A percentile compares a stretch with the other conserved stretches of the same genome.
Evolutionary conservation across 106 monocot species (phyloP).

Genomic region (Amphibolis antarctica): DNA sequence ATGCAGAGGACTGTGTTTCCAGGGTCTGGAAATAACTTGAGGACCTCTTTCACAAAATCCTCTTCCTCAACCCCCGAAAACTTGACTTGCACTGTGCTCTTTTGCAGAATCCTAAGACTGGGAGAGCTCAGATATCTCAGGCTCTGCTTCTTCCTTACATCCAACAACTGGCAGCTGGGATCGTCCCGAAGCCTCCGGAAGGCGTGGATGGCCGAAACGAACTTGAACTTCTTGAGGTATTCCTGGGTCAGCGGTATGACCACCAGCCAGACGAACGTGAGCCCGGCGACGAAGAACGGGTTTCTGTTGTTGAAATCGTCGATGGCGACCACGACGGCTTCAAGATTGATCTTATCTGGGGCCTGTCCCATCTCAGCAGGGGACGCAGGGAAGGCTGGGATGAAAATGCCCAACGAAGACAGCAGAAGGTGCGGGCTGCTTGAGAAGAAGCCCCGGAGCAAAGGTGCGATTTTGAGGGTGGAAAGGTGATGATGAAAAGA

Average conservation of each 20-base stretch:
- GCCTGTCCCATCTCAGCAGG: slow-evolving; percentile 32
- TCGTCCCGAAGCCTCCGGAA: slow-evolving; percentile 64
- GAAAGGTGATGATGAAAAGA: neutral
- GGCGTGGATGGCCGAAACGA: slow-evolving; percentile 48
- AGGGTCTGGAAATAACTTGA: slow-evolving; percentile 47
- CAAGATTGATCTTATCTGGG: slow-evolving; percentile 58
- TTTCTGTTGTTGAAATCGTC: slow-evolving; percentile 80
- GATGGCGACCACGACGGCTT: slow-evolving; percentile 42
- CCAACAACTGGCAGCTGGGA: slow-evolving; percentile 58
- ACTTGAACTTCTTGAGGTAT: slow-evolving; percentile 76
- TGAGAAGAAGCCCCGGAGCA: neutral
- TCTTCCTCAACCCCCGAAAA: slow-evolving; percentile 59
- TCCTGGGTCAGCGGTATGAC: slow-evolving; percentile 57
- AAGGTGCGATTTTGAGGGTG: neutral
- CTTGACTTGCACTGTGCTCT: slow-evolving; percentile 49
- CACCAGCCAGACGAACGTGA: slow-evolving; percentile 66
- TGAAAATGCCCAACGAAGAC: slow-evolving; percentile 3
- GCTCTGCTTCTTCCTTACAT: slow-evolving; percentile 69
- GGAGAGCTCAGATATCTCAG: slow-evolving; percentile 50
- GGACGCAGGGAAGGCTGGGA: slow-evolving; percentile 24
- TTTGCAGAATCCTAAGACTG: slow-evolving; percentile 56
- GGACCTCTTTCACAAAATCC: slow-evolving; percentile 48
- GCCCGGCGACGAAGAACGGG: slow-evolving; percentile 71
- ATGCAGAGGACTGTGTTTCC: slow-evolving; percentile 58
- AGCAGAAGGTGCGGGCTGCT: neutral